A percentile compares a stretch with the other conserved stretches of the same genome.
Evolutionary conservation across 148 eudicot species (phyloP).

Genomic region (Camellia lanceoleosa): DNA sequence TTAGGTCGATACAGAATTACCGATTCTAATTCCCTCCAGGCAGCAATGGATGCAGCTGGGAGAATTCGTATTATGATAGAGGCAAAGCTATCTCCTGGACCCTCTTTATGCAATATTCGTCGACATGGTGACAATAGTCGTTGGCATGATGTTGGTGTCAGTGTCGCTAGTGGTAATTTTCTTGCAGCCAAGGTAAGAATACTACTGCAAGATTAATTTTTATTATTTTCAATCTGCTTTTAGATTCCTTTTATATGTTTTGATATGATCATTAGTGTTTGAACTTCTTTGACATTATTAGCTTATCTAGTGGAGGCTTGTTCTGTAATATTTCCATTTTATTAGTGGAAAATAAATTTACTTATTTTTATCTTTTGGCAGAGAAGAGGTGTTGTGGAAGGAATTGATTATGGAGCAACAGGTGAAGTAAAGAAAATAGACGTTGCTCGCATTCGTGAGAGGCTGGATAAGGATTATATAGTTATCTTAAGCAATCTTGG

Average conservation of each 20-base stretch:
- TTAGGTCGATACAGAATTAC: slow-evolving; percentile 90
- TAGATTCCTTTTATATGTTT: not conserved
- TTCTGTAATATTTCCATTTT: not conserved
- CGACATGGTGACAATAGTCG: slow-evolving; percentile 90
- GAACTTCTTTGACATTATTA: not conserved
- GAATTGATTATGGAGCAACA: slow-evolving; percentile 88
- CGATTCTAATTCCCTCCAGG: slow-evolving; percentile 73
- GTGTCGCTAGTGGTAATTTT: slow-evolving; percentile 96
- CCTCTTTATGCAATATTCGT: slow-evolving; percentile 74
- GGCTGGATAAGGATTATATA: slow-evolving; percentile 87
- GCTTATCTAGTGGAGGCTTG: not conserved
- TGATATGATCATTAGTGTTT: not conserved
- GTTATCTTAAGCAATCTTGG: slow-evolving; percentile 86
- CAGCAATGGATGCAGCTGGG: slow-evolving; percentile 93
- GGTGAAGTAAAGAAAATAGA: slow-evolving; percentile 97
- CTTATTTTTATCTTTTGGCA: slow-evolving; percentile 25
- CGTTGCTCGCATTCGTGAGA: slow-evolving; percentile 73
- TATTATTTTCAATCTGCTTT: not conserved
- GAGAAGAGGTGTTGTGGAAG: slow-evolving; percentile 90
- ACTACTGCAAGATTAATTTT: not conserved
- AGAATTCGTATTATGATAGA: slow-evolving; percentile 76
- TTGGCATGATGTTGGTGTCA: slow-evolving; percentile 80
- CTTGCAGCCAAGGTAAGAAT: slow-evolving; percentile 82
- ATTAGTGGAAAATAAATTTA: not conserved
- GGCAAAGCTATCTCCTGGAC: slow-evolving; percentile 95